A percentile compares a stretch with the other conserved stretches of the same genome.
These are phyloP conservation scores for Wickerhamiella brachini DNA, from an alignment of 805 yeast genomes.

Conservation along the genomic window DNA sequence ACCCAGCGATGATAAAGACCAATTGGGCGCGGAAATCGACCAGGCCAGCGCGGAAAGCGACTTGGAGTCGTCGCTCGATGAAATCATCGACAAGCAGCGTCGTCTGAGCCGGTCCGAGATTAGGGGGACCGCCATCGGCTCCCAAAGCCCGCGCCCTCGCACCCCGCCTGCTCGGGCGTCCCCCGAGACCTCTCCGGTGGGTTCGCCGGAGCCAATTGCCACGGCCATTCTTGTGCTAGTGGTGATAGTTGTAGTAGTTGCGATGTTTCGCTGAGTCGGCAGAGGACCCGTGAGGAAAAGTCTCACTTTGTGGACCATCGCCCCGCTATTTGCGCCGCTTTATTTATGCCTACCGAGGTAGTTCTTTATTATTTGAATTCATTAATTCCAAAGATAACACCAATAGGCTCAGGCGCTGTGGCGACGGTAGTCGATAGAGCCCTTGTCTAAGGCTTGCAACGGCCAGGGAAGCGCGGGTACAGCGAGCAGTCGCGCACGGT, in stretches of 20 bases:
- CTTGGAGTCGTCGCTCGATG: conserved; percentile 13
- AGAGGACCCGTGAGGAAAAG: no score
- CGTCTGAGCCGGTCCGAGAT: conserved; percentile 6
- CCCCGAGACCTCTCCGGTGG: background rate
- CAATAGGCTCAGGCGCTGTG: no score
- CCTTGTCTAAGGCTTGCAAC: conserved; percentile 70
- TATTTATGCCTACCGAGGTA: background rate
- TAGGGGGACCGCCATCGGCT: background rate
- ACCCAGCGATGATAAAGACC: conserved; percentile 1
- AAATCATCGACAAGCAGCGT: conserved; percentile 14
- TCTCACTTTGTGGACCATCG: no score
- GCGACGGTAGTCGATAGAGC: no score
- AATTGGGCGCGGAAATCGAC: conserved; percentile 1
- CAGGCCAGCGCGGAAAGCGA: conserved; percentile 6
- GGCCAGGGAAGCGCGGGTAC: conserved; percentile 95
- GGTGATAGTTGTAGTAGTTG: background rate
- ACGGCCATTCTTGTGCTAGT: background rate
- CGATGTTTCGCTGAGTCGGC: background rate
- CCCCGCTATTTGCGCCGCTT: no score
- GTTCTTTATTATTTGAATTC: background rate
- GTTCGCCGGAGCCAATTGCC: background rate
- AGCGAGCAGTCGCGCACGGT: conserved; percentile 97
- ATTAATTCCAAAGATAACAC: background rate
- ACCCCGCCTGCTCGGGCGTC: background rate
- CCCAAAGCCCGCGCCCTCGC: background rate